Base-by-base conservation (phyloP, 345 rosid genomes). In the Acer yangbiense region DNA sequence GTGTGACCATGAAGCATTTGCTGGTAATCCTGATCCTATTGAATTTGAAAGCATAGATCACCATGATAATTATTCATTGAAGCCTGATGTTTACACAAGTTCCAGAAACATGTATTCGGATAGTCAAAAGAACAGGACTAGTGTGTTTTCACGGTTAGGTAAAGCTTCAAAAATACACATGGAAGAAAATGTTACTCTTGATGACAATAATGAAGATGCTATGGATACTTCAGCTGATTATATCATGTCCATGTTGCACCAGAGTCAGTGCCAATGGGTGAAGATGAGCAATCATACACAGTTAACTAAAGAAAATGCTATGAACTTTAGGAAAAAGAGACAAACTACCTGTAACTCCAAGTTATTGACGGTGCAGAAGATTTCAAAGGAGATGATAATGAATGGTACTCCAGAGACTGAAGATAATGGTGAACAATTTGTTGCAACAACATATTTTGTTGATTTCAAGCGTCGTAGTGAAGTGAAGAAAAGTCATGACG, bases 391-490 rank as follows among this genome's bases (percentile, higher is more conserved):
- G 73, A 64, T 73, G 81, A 66, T 46, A 12, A 17, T 61, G 65
- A 65, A 78, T 73, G 72, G 27, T 46, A 13, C 65, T 67, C 57
- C 69, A 46, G 74, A 54, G 20, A 65, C 69, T 64, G 79, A 82
- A 61, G 82, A 66, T 68, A 73, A 17, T 66, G 58, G 13, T 62
- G 78, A 80, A 80, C 79, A 70, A 43, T 70, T 43, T 39, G 69
- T 41, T 65, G 84, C 67, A 65, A 81, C 65, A 62, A 71, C 54
- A 27, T 78, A 85, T 70, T 87, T 88, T 83, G 58, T 86, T 64
- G 82, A 91, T 82, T 88, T 88, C 73, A 86, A 84, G 80, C 92
- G 89, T 23, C 92, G 88, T 29, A 79, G 89, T 81, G 67, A 78
- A 61, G 71, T 73, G 43, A 78, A 55, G 32, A 85, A 84, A 71